Evolutionary conservation across 2,329 filamentous ascomycete genomes (phyloP), one percentile per base, ranked within the genome.

Genomic region (Rhytidhysteron rufulum): DNA sequence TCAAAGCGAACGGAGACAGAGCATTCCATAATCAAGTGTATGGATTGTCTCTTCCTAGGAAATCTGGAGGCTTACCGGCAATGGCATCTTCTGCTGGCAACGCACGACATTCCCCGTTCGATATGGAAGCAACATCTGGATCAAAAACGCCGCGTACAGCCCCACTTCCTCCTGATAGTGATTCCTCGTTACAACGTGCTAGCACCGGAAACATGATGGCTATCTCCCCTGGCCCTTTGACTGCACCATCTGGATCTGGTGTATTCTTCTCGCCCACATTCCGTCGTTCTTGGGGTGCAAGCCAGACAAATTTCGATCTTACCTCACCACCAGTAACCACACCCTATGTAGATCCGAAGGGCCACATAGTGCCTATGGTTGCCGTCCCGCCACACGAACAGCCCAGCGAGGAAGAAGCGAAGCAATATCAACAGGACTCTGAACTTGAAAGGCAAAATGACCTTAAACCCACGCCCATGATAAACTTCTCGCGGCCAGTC

Each of bases 131-230:
- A 11, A 36, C 49, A 2, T 56, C 60, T 16, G 63, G 59, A 16
- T 51, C 61, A 16, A 54, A 62, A 7, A 65, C 61, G 11, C 64
- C 64, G 15, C 59, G 51, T 18, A 67, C 64, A 20, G 63, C 63
- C 32, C 64, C 64, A 13, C 45, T 67, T 29, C 64, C 64, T 22
- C 62, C 62, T 5, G 63, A 66, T 75, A 81, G 24, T 57, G 77
- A 83, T 39, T 51, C 65, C 11, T 55, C 45, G 21, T 48, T 63
- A 45, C 64, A 67, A 39, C 71, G 75, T 38, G 67, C 70, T 19
- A 62, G 64, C n/a, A 60, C 63, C 8, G 60, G 65, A 31, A 73
- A 63, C 38, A 66, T 60, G 46, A 60, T 65, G 27, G 55, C 58
- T 15, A 69, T 63, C 36, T 69, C 63, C 19, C 67, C 72, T 9